Percentiles rank a stretch among this genome's conserved stretches.
These are phyloP conservation scores for Massarina eburnea DNA, from an alignment of 2,329 filamentous ascomycete species.

Conservation along the genomic window DNA sequence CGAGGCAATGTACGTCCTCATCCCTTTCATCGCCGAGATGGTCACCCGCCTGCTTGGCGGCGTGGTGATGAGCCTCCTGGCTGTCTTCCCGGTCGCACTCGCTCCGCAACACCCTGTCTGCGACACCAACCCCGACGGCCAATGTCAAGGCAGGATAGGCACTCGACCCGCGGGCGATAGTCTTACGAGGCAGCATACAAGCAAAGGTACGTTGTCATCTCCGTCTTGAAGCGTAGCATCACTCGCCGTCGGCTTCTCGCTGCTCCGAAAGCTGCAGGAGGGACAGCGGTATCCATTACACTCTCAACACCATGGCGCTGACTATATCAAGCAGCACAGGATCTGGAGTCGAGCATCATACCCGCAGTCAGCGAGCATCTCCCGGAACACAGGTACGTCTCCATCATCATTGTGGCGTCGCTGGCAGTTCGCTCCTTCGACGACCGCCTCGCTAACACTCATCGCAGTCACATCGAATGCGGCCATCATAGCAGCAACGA, in stretches of 20 bases:
- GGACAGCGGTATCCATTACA: not conserved
- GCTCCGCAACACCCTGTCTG: too few species aligned
- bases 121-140: too few species aligned
- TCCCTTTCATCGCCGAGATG: too few species aligned
- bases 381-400: not conserved
- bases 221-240: not conserved
- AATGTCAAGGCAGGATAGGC: too few species aligned
- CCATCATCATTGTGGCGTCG: not conserved
- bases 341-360: not conserved
- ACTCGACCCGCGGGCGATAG: too few species aligned
- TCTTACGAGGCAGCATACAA: too few species aligned
- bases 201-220: not conserved
- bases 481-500: too few species aligned
- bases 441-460: not conserved
- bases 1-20: too few species aligned
- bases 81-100: too few species aligned
- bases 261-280: not conserved
- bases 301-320: not conserved
- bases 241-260: not conserved
- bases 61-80: too few species aligned
- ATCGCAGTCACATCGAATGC: too few species aligned
- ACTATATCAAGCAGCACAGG: not conserved
- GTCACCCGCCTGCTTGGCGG: too few species aligned
- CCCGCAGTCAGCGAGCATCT: not conserved
- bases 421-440: not conserved